Evolutionary conservation across 805 yeast genomes (phyloP), one percentile per base, ranked within the genome.

Genomic region (Jamesozyma rosinii): DNA sequence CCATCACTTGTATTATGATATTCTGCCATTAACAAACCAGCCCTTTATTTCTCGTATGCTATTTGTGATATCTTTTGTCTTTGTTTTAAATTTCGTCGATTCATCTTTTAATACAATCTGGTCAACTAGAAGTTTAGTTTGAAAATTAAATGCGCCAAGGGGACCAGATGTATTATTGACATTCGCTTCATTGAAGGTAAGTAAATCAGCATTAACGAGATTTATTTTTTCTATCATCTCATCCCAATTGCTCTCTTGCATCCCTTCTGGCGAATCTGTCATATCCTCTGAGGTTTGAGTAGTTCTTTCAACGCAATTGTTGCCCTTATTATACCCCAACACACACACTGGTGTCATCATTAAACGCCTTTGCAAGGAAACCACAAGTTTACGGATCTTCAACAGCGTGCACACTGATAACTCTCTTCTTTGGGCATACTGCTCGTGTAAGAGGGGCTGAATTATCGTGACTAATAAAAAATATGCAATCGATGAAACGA

Each of bases 21-120:
- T 56, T 44, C 56, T 63, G 15, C 72, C 71, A 44, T 63, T 65
- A 37, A 68, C 51, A 45, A 58, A 62, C 63, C 69, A 63, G 17
- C 72, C 72, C 49, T 68, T 68, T 24, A 67, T 60, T n/a, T 60
- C 59, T 35, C 72, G 58, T 10, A 67, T 57, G 1, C 56, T 54
- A 5, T 52, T 49, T 14, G 51, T 58, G 10, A 66, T 51, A 9
- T 54, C 57, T 5, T 49, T 47, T 9, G 43, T 33, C 19, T 40
- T 27, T 8, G 30, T 42, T 4, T 32, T 31, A 6, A 38, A 8
- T 8, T 26, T 19, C 15, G 42, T 42, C 2, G 49, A 17, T 26
- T 26, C 51, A 36, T 34, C 55, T 40, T 19, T 45, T 24, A 29
- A 49, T 51, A 29, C 51, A 40, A 57, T 42, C 41, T 37, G 53